These are phyloP conservation scores for Malassezia obtusa DNA, from an alignment of 1,284 basidiomycete genomes.

Conservation along the genomic window DNA sequence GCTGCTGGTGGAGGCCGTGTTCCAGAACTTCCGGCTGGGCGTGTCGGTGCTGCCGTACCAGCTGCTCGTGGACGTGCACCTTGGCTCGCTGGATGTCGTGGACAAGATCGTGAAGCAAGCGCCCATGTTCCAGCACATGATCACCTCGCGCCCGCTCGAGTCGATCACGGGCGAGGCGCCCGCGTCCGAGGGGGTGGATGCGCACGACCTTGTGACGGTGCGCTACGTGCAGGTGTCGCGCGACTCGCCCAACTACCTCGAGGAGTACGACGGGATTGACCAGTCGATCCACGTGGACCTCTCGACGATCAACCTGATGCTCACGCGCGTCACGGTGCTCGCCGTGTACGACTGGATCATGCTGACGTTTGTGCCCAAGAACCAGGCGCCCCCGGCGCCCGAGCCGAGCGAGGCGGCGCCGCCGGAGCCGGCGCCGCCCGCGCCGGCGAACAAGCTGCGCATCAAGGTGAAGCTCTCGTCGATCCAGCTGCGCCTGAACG, in stretches of 20 bases:
- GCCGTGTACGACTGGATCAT: slow-evolving; percentile 94
- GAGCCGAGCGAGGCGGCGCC: not conserved
- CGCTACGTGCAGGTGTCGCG: slow-evolving; percentile 72
- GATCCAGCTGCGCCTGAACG: slow-evolving; percentile 73
- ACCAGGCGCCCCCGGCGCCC: not conserved
- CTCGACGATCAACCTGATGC: slow-evolving; percentile 82
- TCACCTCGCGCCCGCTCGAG: slow-evolving; percentile 56
- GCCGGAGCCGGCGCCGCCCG: not conserved
- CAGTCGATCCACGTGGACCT: slow-evolving; percentile 79
- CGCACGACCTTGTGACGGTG: slow-evolving; percentile 66
- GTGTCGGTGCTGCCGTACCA: slow-evolving; percentile 51
- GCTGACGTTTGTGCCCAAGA: slow-evolving; percentile 52
- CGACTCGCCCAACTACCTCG: slow-evolving; percentile 68
- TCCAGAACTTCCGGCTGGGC: slow-evolving; percentile 61
- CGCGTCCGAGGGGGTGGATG: slow-evolving; percentile 2
- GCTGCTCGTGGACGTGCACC: slow-evolving; percentile 74
- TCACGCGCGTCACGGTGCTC: slow-evolving; percentile 82
- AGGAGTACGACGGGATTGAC: slow-evolving; percentile 73
- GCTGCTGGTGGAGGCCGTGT: slow-evolving; percentile 66
- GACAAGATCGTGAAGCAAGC: slow-evolving; percentile 59
- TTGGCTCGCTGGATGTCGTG: slow-evolving; percentile 57
- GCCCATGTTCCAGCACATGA: slow-evolving; percentile 55
- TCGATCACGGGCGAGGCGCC: not conserved
- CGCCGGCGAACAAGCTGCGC: slow-evolving; percentile 59
- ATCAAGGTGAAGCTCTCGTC: slow-evolving; percentile 77